phyloP scores from a whole-genome alignment of 2,329 filamentous ascomycete genomes.

The Alternaria sp. region DNA sequence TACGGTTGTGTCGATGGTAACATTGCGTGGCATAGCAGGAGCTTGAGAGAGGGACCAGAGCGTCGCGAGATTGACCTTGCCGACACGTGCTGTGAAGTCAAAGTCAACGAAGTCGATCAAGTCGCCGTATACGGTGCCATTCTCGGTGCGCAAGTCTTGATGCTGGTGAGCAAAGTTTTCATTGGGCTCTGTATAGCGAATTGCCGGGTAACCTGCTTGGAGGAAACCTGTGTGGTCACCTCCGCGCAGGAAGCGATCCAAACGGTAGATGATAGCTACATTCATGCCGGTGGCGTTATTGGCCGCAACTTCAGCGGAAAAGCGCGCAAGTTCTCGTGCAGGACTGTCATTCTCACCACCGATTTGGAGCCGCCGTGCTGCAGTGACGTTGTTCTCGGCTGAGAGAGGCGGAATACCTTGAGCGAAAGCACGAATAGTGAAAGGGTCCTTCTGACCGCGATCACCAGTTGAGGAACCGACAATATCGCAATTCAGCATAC shows the following conservation, averaged over 20 bases:
- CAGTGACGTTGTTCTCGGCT: constrained; percentile 50
- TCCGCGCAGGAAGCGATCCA: constrained; percentile 65
- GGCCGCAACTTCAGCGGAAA: constrained; percentile 63
- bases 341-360: constrained; percentile 64
- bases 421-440: constrained; percentile 64
- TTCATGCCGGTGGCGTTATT: constrained; percentile 64
- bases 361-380: constrained; percentile 53
- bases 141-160: constrained; percentile 61
- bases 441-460: constrained; percentile 57
- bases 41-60: constrained; percentile 64
- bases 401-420: constrained; percentile 57
- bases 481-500: constrained; percentile 67
- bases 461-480: constrained; percentile 62
- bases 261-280: constrained; percentile 64
- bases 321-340: constrained; percentile 63
- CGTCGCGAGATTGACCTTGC: constrained; percentile 63
- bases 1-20: constrained; percentile 58
- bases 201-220: constrained; percentile 62
- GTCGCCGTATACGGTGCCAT: constrained; percentile 65
- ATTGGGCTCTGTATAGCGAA: constrained; percentile 66
- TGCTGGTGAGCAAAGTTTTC: constrained; percentile 68
- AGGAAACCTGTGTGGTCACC: constrained; percentile 67
- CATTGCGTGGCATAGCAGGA: constrained; percentile 61
- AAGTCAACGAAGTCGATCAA: constrained; percentile 66
- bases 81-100: constrained; percentile 63